These are phyloP conservation scores for Fagus sylvatica DNA, from an alignment of 306 rosid species.

Conservation along the genomic window DNA sequence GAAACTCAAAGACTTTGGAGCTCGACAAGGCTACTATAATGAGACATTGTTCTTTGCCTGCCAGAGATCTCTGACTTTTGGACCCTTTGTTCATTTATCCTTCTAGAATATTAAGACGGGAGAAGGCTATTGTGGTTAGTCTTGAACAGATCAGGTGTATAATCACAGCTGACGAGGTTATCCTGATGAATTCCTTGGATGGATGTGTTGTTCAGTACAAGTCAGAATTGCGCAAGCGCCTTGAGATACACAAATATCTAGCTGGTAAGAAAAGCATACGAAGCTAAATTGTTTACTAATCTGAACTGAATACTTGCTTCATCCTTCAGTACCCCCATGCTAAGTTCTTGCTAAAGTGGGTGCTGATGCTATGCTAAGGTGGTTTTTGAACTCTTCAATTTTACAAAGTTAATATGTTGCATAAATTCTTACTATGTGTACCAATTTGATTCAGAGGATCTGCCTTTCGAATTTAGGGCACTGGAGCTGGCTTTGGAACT, in stretches of 20 bases:
- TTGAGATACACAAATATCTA: conserved; percentile 57
- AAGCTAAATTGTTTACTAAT: conserved; percentile 1
- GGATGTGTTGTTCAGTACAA: conserved; percentile 73
- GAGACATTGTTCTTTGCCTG: conserved; percentile 87
- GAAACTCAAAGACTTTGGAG: conserved; percentile 56
- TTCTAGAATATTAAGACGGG: conserved; percentile 82
- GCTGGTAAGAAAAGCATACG: conserved; percentile 46
- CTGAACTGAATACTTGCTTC: conserved; percentile 19
- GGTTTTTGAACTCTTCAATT: neutral
- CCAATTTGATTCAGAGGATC: conserved; percentile 70
- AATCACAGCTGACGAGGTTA: conserved; percentile 88
- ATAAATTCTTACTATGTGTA: conserved; percentile 33
- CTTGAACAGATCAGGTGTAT: conserved; percentile 94
- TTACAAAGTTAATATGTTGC: conserved; percentile 2
- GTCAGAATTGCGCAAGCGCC: conserved; percentile 73
- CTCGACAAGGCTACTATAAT: conserved; percentile 94
- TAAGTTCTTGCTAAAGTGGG: conserved; percentile 6
- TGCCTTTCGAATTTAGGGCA: conserved; percentile 92
- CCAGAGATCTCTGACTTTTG: conserved; percentile 88
- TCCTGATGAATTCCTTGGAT: conserved; percentile 89
- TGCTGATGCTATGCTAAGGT: neutral
- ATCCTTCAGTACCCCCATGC: conserved; percentile 4
- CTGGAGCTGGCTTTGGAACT: conserved; percentile 90
- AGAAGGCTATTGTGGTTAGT: conserved; percentile 89
- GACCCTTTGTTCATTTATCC: conserved; percentile 94